Evolutionary conservation across 768 basidiomycete genomes (phyloP).

Genomic region (Thelephora aurantiotincta): DNA sequence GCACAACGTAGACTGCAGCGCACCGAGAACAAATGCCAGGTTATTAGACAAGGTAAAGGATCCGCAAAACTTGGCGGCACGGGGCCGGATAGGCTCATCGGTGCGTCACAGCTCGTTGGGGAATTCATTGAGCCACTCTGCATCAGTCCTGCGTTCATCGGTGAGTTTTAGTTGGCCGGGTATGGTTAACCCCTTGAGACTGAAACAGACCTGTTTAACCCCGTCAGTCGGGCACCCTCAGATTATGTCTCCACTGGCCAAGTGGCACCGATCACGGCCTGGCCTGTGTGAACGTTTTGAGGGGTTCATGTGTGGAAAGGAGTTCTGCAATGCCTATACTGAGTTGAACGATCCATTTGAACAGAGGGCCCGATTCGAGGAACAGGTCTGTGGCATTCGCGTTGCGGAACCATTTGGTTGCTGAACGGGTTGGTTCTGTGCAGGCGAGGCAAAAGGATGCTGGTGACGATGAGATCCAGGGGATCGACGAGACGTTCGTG

Average conservation of each 20-base stretch:
- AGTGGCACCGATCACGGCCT: conserved; percentile 93
- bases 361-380: conserved; percentile 90
- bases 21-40: conserved; percentile 90
- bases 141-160: conserved; percentile 92
- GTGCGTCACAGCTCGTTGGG: conserved; percentile 63
- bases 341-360: conserved; percentile 99
- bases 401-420: neutral
- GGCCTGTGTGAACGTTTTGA: conserved; percentile 99
- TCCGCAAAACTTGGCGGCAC: neutral
- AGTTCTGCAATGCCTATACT: conserved; percentile 98
- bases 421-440: conserved; percentile 1
- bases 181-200: no score
- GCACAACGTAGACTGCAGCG: conserved; percentile 94
- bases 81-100: neutral
- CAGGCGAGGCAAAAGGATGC: conserved; percentile 85
- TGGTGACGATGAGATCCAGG: conserved; percentile 97
- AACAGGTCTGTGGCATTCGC: conserved; percentile 40
- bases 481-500: conserved; percentile 89
- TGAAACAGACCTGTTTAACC: no score
- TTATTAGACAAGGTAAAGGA: conserved; percentile 80
- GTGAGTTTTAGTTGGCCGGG: conserved; percentile 21
- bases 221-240: conserved; percentile 86
- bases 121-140: conserved; percentile 97
- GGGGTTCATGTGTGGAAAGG: conserved; percentile 95
- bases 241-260: conserved; percentile 98